Percentiles rank a stretch among this genome's conserved stretches.
Evolutionary conservation across 768 basidiomycete species (phyloP).

Genomic region (Mycena rebaudengoi): DNA sequence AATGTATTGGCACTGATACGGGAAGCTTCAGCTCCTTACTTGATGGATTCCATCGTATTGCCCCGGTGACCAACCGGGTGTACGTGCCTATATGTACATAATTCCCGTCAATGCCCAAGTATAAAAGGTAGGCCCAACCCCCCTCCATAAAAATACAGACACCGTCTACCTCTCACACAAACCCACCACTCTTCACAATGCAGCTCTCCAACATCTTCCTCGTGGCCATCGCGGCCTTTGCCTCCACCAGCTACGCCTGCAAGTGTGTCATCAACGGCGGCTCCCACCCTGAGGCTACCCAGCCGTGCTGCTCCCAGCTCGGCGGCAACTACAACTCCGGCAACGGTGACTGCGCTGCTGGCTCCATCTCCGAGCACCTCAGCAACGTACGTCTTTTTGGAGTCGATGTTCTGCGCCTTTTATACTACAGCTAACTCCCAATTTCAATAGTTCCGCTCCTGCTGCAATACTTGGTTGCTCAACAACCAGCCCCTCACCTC

Average conservation of each 20-base stretch:
- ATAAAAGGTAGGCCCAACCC: too few relatives aligned
- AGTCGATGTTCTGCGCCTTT: background rate
- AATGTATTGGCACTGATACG: too few relatives aligned
- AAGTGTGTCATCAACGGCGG: constrained; percentile 9
- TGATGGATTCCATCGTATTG: too few relatives aligned
- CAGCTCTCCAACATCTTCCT: constrained; percentile 2
- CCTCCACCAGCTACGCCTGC: background rate
- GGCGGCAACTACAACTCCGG: constrained; percentile 5
- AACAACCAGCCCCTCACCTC: background rate
- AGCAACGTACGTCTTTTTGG: constrained; percentile 8
- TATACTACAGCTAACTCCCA: background rate
- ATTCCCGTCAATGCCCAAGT: too few relatives aligned
- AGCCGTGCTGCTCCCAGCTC: constrained; percentile 1
- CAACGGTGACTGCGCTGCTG: constrained; percentile 9
- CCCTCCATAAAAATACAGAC: too few relatives aligned
- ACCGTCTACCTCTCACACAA: too few relatives aligned
- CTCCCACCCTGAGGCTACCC: background rate
- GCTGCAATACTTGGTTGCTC: background rate
- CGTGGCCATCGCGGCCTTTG: constrained; percentile 2
- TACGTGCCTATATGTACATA: too few relatives aligned
- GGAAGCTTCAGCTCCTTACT: too few relatives aligned
- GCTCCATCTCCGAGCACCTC: constrained; percentile 17
- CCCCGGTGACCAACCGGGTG: too few relatives aligned
- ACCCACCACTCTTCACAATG: background rate
- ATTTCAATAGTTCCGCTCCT: constrained; percentile 3